Percentiles rank a stretch among this genome's conserved stretches.
phyloP scores from a whole-genome alignment of 768 basidiomycete species.

The Psilocybe subaeruginosa region DNA sequence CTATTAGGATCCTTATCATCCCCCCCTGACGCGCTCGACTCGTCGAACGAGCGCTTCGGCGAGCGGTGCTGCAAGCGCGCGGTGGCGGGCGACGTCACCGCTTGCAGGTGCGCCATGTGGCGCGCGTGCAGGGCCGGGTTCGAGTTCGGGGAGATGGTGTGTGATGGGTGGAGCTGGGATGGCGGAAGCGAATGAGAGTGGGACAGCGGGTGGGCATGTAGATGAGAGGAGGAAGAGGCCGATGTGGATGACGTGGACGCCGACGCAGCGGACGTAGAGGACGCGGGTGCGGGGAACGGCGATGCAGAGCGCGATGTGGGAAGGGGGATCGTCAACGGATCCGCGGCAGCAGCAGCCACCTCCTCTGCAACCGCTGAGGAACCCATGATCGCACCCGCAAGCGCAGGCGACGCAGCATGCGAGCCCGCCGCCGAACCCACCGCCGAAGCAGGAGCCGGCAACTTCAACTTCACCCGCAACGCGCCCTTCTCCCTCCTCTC shows the following conservation, averaged over 20 bases:
- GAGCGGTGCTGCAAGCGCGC: constrained; percentile 22
- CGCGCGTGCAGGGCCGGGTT: not conserved
- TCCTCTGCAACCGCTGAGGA: not conserved
- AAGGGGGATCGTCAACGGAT: constrained; percentile 24
- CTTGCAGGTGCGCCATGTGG: constrained; percentile 6
- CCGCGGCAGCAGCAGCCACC: not conserved
- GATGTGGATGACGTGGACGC: not conserved
- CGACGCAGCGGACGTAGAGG: not conserved
- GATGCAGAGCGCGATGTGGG: constrained; percentile 27
- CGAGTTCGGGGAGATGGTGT: not conserved
- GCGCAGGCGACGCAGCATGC: not conserved
- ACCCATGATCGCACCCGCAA: not conserved
- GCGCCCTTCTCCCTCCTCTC: constrained; percentile 21
- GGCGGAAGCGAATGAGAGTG: not conserved
- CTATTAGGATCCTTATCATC: constrained; percentile 1
- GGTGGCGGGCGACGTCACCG: constrained; percentile 12
- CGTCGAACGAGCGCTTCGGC: constrained; percentile 40
- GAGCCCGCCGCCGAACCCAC: not conserved
- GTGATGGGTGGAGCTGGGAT: not conserved
- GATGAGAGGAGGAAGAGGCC: not conserved
- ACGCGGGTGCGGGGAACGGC: constrained; percentile 16
- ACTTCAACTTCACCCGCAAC: constrained; percentile 29
- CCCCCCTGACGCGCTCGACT: constrained; percentile 32
- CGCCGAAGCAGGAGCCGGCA: not conserved
- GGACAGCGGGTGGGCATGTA: not conserved